A percentile compares a stretch with the other conserved stretches of the same genome.
Conservation (phyloP, 345 rosid species). For the Eucalyptus pumila region DNA sequence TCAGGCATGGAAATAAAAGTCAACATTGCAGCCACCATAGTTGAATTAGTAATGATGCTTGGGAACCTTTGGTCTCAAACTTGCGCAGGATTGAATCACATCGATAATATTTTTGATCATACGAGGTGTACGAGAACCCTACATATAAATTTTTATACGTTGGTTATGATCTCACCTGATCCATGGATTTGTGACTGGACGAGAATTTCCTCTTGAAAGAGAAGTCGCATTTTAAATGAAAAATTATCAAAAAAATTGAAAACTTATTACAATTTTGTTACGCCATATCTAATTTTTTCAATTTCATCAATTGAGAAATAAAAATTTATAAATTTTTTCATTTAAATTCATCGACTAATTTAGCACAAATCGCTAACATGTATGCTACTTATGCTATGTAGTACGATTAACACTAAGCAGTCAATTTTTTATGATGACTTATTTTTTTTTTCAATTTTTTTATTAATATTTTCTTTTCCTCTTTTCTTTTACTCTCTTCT, state of each 20-base stretch:
- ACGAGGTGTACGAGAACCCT: background rate
- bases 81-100: background rate
- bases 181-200: rapidly evolving
- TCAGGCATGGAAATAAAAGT: background rate
- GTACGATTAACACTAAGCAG: rapidly evolving
- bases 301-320: no score
- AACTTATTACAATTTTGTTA: no score
- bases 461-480: no score
- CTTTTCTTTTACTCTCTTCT: no score
- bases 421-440: no score
- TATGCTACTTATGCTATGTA: no score
- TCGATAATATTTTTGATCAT: background rate
- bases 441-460: no score
- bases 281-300: rapidly evolving
- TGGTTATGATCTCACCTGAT: background rate
- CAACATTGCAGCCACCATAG: background rate
- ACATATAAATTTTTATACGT: background rate
- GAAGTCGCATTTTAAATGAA: background rate
- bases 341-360: no score
- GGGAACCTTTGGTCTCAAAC: background rate
- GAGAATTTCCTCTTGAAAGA: background rate
- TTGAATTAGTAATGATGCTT: background rate
- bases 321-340: no score
- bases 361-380: no score
- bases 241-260: no score